Conservation (phyloP, 2,329 filamentous ascomycete species). For the Camillea tinctor region DNA sequence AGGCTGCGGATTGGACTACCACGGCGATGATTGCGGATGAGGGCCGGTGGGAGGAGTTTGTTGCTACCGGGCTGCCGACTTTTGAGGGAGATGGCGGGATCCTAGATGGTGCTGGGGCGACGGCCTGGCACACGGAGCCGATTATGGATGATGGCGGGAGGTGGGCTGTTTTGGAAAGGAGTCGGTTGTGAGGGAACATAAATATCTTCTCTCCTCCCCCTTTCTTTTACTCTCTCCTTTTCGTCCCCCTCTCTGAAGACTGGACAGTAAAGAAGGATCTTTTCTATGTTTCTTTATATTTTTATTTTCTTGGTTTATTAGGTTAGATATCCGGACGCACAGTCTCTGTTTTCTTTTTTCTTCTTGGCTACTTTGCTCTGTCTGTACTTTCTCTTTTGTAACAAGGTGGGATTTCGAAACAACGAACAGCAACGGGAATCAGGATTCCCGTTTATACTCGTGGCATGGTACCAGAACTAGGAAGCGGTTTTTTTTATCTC, state of each 20-base stretch:
- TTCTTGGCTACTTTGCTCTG: no score
- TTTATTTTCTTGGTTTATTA: not conserved
- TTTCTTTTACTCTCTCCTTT: not conserved
- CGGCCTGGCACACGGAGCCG: not conserved
- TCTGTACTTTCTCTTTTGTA: no score
- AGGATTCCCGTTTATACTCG: no score
- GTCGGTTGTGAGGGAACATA: not conserved
- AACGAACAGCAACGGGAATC: no score
- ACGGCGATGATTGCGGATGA: conserved; percentile 14
- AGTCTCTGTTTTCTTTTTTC: not conserved
- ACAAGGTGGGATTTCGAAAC: no score
- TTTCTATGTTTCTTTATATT: not conserved
- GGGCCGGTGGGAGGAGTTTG: conserved; percentile 9
- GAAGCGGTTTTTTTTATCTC: no score
- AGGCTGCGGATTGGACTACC: not conserved
- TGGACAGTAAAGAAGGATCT: not conserved
- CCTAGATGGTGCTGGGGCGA: not conserved
- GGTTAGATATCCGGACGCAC: not conserved
- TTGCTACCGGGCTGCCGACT: conserved; percentile 4
- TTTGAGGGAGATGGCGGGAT: not conserved
- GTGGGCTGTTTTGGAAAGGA: not conserved
- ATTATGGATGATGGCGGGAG: not conserved
- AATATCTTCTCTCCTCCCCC: not conserved
- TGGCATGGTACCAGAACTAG: no score
- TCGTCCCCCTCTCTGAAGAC: no score